Evolutionary conservation across 1,284 basidiomycete genomes (phyloP), one percentile per base, ranked within the genome.

Genomic region (Porodaedalea pini): DNA sequence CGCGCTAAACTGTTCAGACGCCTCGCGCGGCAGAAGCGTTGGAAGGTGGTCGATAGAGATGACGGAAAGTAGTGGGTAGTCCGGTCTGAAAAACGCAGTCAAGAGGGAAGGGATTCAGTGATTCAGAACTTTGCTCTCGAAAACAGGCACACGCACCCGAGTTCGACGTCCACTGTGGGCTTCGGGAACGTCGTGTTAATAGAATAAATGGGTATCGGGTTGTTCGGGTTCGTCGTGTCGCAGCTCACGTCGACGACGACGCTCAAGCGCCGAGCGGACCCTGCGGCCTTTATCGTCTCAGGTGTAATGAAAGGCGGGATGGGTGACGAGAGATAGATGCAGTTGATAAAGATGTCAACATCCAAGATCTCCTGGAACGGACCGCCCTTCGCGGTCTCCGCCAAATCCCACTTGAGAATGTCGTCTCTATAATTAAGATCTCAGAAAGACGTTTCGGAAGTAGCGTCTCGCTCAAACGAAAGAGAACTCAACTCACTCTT

Each of bases 331-430:
- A 99, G 88, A 75, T 99, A 99, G 73, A 99, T 99, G 83, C 97
- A 99, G 79, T 99, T 99, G 80, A 99, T 86, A 68, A 99, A 98
- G 69, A 99, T 87, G 75, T 99, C 97, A 62, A 94, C 96, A 65
- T 96, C 93, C 44, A 99, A 80, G 63, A 99, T 93, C 75, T 98
- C 95, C 61, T 85, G 76, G 80, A 98, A 99, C 0, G 97, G 97
- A 1, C 97, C 97, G 52, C 95, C 94, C 77, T 96, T 97, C 67
- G 90, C 90, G 5, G 97, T 99, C 78, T 99, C 97, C 19, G 80
- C 87, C 78, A 99, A 80, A 73, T 99, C 97, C 97, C 97, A 99
- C 78, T 98, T 95, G 73, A 94, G 54, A 66, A 99, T 98, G 71
- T 99, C 88, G 57, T 94, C 86, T 66, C 93, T 96, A 66, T 39